Conservation (phyloP, 805 yeast genomes). For the Candida khao-thaluensis region DNA sequence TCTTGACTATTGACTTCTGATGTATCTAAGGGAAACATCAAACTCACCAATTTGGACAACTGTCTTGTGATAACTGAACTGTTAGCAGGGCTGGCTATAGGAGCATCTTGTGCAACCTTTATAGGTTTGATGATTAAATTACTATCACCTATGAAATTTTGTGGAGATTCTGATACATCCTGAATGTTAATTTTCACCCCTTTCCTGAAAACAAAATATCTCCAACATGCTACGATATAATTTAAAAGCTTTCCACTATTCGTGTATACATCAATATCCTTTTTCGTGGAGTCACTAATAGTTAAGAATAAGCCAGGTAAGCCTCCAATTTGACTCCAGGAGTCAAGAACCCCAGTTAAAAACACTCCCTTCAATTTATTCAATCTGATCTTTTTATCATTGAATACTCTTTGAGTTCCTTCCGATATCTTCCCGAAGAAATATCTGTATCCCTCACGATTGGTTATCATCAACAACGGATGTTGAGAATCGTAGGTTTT, state of each 20-base stretch:
- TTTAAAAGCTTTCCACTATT: conserved; percentile 31
- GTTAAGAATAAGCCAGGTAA: conserved; percentile 87
- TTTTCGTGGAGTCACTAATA: conserved; percentile 71
- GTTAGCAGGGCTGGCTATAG: conserved; percentile 14
- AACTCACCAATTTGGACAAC: conserved; percentile 39
- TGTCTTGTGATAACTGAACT: conserved; percentile 14
- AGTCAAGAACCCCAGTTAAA: conserved; percentile 65
- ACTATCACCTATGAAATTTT: conserved; percentile 35
- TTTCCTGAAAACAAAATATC: conserved; percentile 79
- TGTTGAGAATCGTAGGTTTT: conserved; percentile 52
- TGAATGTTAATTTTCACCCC: conserved; percentile 52
- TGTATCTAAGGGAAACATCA: conserved; percentile 59
- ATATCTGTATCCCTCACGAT: conserved; percentile 52
- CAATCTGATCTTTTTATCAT: conserved; percentile 57
- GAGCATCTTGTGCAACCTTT: conserved; percentile 18
- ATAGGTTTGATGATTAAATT: conserved; percentile 40
- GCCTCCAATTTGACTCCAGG: conserved; percentile 87
- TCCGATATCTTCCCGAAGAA: conserved; percentile 81
- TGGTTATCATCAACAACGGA: conserved; percentile 54
- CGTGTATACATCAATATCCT: conserved; percentile 53
- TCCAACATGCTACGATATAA: conserved; percentile 75
- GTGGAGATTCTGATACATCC: conserved; percentile 21
- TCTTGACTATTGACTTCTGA: conserved; percentile 36
- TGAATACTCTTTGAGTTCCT: conserved; percentile 77
- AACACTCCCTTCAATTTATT: conserved; percentile 64